Evolutionary conservation across 2,329 filamentous ascomycete genomes (phyloP).

Genomic region (Colletotrichum incanum): DNA sequence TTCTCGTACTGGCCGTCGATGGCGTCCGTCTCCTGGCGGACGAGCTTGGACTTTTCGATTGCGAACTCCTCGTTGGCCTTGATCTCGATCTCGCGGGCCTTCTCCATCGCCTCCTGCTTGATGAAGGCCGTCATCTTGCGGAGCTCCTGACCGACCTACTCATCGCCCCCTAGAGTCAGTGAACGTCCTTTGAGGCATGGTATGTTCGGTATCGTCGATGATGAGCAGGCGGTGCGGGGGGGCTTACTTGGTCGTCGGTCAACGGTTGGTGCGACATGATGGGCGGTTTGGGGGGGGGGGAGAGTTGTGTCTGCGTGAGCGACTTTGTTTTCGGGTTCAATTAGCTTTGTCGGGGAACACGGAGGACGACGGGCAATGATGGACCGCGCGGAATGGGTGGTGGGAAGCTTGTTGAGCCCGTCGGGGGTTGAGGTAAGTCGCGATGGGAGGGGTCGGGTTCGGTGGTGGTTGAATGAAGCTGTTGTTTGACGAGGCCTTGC

Average conservation of each 20-base stretch:
- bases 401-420: constrained; percentile 17
- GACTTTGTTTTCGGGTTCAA: constrained; percentile 39
- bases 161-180: constrained; percentile 5
- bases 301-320: constrained; percentile 23
- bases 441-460: constrained; percentile 26
- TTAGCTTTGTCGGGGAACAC: constrained; percentile 13
- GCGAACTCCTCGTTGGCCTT: constrained; percentile 99
- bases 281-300: constrained; percentile 27
- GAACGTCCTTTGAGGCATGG: neutral
- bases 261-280: constrained; percentile 46
- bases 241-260: constrained; percentile 47
- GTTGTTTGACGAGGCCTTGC: constrained; percentile 39
- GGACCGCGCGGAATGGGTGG: constrained; percentile 18
- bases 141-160: constrained; percentile 94
- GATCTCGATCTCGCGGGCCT: constrained; percentile 96
- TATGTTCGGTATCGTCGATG: neutral
- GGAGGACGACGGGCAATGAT: constrained; percentile 25
- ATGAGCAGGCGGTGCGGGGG: constrained; percentile 4
- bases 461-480: constrained; percentile 39
- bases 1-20: constrained; percentile 97
- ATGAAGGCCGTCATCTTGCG: constrained; percentile 99
- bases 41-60: constrained; percentile 99
- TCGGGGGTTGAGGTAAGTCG: constrained; percentile 28
- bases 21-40: constrained; percentile 92
- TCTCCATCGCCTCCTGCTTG: constrained; percentile 97